Percentiles rank a stretch among this genome's conserved stretches.
phyloP scores from a whole-genome alignment of 2,329 filamentous ascomycete genomes.

The Metarhizium humberi region DNA sequence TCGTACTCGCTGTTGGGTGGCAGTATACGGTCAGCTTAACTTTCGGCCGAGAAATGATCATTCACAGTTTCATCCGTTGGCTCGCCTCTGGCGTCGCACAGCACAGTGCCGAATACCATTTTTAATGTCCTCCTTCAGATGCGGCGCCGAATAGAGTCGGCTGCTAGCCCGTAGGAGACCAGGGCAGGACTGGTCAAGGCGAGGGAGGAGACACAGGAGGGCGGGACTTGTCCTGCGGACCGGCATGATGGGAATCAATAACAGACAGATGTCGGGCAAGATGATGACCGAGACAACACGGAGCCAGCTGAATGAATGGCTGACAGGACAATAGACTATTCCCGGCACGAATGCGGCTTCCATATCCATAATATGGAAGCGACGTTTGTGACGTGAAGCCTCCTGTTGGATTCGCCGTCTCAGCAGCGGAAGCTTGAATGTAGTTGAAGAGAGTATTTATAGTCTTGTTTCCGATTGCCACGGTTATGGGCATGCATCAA shows the following conservation, averaged over 20 bases:
- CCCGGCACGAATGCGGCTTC: background rate
- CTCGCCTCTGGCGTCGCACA: background rate
- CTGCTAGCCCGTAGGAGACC: background rate
- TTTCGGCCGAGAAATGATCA: background rate
- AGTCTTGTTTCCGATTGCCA: too few relatives aligned
- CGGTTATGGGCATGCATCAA: background rate
- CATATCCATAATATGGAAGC: background rate
- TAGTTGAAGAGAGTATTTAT: too few relatives aligned
- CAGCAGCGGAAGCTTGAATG: too few relatives aligned
- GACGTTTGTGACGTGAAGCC: background rate
- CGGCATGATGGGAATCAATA: background rate
- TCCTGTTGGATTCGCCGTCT: too few relatives aligned
- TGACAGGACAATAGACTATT: background rate
- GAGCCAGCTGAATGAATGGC: background rate
- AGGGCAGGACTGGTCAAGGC: background rate
- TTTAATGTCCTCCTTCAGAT: background rate
- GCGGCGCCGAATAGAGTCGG: background rate
- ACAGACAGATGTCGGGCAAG: background rate
- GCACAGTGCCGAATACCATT: background rate
- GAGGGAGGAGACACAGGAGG: background rate
- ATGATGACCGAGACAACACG: background rate
- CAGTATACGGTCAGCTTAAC: background rate
- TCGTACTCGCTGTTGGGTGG: background rate
- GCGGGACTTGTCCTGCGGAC: background rate
- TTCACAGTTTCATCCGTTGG: background rate